Evolutionary conservation across 768 basidiomycete genomes (phyloP).

Genomic region (Mycena polygramma): DNA sequence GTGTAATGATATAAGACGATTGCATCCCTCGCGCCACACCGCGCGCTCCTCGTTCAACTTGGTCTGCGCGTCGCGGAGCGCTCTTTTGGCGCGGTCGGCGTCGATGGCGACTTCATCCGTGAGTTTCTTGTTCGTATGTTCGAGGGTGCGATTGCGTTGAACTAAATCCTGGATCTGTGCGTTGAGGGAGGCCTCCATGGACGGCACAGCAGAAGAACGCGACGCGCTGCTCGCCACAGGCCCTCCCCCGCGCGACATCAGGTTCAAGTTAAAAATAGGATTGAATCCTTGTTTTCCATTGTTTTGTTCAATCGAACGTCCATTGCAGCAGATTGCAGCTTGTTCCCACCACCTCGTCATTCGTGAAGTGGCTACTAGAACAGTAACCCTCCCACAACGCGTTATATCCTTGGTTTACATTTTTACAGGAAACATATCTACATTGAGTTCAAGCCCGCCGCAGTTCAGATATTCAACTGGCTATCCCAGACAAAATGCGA

Average conservation of each 20-base stretch:
- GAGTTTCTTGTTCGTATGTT: slow-evolving; percentile 70
- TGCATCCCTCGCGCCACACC: slow-evolving; percentile 69
- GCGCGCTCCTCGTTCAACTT: slow-evolving; percentile 66
- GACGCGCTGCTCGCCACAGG: slow-evolving; percentile 4
- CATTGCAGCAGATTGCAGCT: too few species aligned
- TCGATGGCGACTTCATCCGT: slow-evolving; percentile 61
- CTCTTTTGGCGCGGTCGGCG: slow-evolving; percentile 55
- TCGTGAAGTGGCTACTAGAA: too few species aligned
- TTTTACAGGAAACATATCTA: too few species aligned
- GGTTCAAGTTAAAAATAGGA: neutral
- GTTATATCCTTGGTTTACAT: too few species aligned
- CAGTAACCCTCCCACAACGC: too few species aligned
- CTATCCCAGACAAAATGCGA: too few species aligned
- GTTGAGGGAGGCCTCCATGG: slow-evolving; percentile 70
- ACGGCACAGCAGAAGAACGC: slow-evolving; percentile 37
- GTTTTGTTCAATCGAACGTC: too few species aligned
- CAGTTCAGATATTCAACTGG: too few species aligned
- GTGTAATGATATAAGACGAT: slow-evolving; percentile 72
- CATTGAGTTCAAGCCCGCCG: too few species aligned
- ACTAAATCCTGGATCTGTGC: slow-evolving; percentile 82
- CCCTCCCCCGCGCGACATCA: slow-evolving; percentile 30
- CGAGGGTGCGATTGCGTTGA: slow-evolving; percentile 73
- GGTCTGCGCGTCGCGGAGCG: slow-evolving; percentile 58
- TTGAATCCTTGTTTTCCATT: neutral
- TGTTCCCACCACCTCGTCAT: too few species aligned